A percentile compares a stretch with the other conserved stretches of the same genome.
phyloP scores from a whole-genome alignment of 345 rosid species.

The Sapria himalayana region DNA sequence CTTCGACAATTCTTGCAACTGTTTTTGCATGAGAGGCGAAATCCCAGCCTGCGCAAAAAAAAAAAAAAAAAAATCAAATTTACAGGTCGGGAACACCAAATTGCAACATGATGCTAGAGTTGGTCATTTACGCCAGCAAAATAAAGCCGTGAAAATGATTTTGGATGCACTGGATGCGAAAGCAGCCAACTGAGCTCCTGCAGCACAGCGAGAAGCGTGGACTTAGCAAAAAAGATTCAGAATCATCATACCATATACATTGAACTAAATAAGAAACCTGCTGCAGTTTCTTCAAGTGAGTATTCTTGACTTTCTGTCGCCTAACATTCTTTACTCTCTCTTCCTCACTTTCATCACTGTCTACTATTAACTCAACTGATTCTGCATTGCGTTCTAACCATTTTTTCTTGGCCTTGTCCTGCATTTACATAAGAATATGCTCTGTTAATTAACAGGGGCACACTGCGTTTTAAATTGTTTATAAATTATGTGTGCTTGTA shows the following conservation, averaged over 20 bases:
- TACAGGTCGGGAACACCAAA: neutral
- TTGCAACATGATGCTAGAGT: neutral
- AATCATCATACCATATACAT: too few relatives aligned
- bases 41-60: constrained; percentile 37
- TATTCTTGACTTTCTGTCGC: constrained; percentile 40
- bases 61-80: neutral
- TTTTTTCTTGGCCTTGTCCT: constrained; percentile 67
- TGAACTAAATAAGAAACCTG: constrained; percentile 40
- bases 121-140: constrained; percentile 56
- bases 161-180: constrained; percentile 67
- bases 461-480: too few relatives aligned
- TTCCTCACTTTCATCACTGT: constrained; percentile 67
- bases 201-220: too few relatives aligned
- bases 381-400: constrained; percentile 81
- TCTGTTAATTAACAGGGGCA: too few relatives aligned
- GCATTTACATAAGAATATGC: too few relatives aligned
- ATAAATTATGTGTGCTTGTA: too few relatives aligned
- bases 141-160: constrained; percentile 63
- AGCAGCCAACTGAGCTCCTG: constrained; percentile 58
- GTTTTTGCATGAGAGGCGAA: constrained; percentile 50
- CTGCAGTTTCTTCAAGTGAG: constrained; percentile 32
- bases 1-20: constrained; percentile 43
- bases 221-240: too few relatives aligned
- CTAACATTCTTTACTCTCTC: constrained; percentile 47
- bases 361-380: constrained; percentile 44